A percentile compares a stretch with the other conserved stretches of the same genome.
Evolutionary conservation across 139 green algal species (phyloP).

Genomic region (Pleodorina starrii): DNA sequence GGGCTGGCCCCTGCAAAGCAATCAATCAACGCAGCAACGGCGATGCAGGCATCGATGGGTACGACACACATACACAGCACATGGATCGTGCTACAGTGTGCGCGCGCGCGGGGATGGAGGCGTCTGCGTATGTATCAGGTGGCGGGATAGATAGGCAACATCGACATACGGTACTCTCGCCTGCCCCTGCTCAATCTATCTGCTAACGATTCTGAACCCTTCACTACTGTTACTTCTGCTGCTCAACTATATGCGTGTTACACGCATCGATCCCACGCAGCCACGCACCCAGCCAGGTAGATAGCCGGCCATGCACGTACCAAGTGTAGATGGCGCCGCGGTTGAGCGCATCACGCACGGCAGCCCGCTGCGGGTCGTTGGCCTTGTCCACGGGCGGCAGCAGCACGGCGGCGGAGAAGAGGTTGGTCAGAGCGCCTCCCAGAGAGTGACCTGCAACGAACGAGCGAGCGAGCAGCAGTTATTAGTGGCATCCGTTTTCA

Average conservation of each 20-base stretch:
- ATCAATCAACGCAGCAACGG: background rate
- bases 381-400: background rate
- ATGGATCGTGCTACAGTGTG: too few species aligned
- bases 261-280: background rate
- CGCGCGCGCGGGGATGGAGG: too few species aligned
- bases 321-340: background rate
- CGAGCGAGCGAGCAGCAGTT: too few species aligned
- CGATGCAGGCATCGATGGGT: background rate
- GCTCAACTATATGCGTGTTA: too few species aligned
- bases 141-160: too few species aligned
- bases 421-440: background rate
- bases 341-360: background rate
- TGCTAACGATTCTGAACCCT: too few species aligned
- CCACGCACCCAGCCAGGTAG: background rate
- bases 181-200: too few species aligned
- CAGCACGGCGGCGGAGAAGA: background rate
- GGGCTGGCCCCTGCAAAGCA: background rate
- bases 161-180: too few species aligned
- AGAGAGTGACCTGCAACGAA: background rate
- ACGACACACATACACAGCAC: background rate
- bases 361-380: background rate
- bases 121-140: too few species aligned
- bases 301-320: background rate
- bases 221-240: too few species aligned
- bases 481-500: too few species aligned